Base-by-base conservation (phyloP, 306 rosid genomes). In the Sechiopsis laciniata region DNA sequence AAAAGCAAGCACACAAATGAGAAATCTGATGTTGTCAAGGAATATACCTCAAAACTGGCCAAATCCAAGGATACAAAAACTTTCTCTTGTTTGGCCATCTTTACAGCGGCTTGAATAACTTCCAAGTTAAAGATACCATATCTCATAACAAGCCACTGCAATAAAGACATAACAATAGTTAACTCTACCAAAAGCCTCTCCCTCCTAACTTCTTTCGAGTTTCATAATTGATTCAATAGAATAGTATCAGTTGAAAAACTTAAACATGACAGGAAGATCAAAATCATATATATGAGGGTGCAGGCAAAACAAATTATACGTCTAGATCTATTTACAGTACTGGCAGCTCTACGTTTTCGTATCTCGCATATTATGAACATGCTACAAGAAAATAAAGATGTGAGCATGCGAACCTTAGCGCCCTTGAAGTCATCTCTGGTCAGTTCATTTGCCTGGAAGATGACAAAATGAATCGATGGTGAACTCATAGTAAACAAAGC, bases 41-140 rank as follows among this genome's bases (percentile, higher is more conserved):
- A 62, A 69, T 58, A 74, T 87, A 94, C 99, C 99, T 94, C 99
- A 81, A 94, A 94, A 83, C 99, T 94, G 83, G 99, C 99, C 84
- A 94, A 77, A 80, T 94, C 99, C 88, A 94, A 70, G 40, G 99
- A 91, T 82, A 94, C 91, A 74, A 82, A 82, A 59, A 94, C 88
- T 58, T 84, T 96, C 81, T 89, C 97, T 79, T 86, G 86, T 79
- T 91, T 94, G 81, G 97, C 99, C 17, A 91, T 77, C 71, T 16
- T 73, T 74, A 91, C 84, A 74, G 99, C 97, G 2, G 86, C 86
- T 81, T 88, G 85, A 83, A 91, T 94, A 77, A 89, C 90, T 76
- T 94, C 97, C 80, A 94, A 54, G 83, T 85, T 87, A 84, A 91
- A 78, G 51, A 78, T 74, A 22, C 87, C 85, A 76, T 87, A 89